phyloP scores from a whole-genome alignment of 306 rosid genomes.

The Heteromeles arbutifolia region DNA sequence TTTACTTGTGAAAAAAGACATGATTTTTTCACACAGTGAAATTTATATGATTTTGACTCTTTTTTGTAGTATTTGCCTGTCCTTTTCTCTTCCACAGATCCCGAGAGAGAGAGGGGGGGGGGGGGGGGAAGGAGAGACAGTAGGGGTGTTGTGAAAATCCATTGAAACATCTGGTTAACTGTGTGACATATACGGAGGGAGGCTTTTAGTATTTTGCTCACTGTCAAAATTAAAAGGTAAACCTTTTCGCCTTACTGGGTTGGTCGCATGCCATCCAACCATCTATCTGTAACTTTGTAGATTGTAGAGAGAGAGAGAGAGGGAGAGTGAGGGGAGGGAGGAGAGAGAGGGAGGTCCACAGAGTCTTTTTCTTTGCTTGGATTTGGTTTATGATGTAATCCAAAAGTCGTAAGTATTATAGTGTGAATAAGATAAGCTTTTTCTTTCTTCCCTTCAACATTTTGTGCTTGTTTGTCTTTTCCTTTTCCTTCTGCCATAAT shows the following conservation, averaged over 20 bases:
- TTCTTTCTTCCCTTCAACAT: neutral
- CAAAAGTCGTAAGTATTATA: conserved; percentile 27
- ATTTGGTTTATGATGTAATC: conserved; percentile 31
- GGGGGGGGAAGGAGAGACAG: conserved; percentile 15
- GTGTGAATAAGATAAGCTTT: conserved; percentile 33
- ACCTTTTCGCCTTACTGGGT: conserved; percentile 36
- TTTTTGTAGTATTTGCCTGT: conserved; percentile 14
- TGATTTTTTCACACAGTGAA: neutral
- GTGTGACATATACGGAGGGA: conserved; percentile 25
- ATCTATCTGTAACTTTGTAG: neutral
- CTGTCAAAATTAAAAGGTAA: conserved; percentile 43
- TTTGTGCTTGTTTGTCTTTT: conserved; percentile 3
- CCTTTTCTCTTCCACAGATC: conserved; percentile 53
- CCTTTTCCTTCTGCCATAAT: neutral
- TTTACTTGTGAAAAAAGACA: neutral
- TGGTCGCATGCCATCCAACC: conserved; percentile 45
- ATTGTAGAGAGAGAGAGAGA: neutral
- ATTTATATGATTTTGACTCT: neutral
- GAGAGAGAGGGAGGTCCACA: conserved; percentile 25
- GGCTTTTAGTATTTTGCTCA: conserved; percentile 13
- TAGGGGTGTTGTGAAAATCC: conserved; percentile 33
- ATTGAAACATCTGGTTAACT: conserved; percentile 21
- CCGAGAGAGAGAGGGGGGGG: conserved; percentile 22
- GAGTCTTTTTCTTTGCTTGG: conserved; percentile 32
- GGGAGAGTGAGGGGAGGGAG: neutral